Conservation (phyloP, 1,284 basidiomycete species). For the Stereum hirsutum region DNA sequence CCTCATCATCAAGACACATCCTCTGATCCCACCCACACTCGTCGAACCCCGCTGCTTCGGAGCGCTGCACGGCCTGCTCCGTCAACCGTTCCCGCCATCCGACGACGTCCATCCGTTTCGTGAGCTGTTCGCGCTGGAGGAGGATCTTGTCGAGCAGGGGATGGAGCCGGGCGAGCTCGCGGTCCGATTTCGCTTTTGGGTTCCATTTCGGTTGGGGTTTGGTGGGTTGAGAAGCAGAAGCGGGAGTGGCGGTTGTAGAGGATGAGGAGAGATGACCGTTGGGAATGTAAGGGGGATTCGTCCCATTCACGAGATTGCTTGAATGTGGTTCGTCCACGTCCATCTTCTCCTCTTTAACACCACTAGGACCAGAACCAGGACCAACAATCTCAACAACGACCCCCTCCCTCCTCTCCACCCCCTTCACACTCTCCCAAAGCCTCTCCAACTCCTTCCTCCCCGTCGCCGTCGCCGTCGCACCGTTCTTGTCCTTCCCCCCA, state of each 20-base stretch:
- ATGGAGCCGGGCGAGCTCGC: constrained; percentile 44
- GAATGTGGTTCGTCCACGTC: too few relatives aligned
- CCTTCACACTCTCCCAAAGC: constrained; percentile 65
- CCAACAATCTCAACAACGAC: too few relatives aligned
- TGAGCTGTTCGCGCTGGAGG: constrained; percentile 48
- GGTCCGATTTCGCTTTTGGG: constrained; percentile 31
- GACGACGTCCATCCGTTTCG: constrained; percentile 56
- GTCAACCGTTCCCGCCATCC: constrained; percentile 59
- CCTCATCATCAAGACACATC: constrained; percentile 70
- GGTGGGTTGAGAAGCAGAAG: too few relatives aligned
- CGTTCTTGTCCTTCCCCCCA: too few relatives aligned
- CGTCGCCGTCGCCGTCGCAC: too few relatives aligned
- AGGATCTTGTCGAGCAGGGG: constrained; percentile 44
- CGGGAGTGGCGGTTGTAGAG: too few relatives aligned
- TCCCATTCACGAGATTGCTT: neutral
- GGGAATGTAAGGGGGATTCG: too few relatives aligned
- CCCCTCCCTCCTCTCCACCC: constrained; percentile 58
- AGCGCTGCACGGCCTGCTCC: constrained; percentile 52
- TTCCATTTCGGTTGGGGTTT: too few relatives aligned
- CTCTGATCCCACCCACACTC: constrained; percentile 82
- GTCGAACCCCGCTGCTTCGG: constrained; percentile 37
- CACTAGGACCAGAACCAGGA: too few relatives aligned
- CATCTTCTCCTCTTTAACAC: constrained; percentile 3
- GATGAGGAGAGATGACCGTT: too few relatives aligned
- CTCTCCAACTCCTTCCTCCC: constrained; percentile 44